Evolutionary conservation across 306 rosid species (phyloP).

Genomic region (Prunus mume): DNA sequence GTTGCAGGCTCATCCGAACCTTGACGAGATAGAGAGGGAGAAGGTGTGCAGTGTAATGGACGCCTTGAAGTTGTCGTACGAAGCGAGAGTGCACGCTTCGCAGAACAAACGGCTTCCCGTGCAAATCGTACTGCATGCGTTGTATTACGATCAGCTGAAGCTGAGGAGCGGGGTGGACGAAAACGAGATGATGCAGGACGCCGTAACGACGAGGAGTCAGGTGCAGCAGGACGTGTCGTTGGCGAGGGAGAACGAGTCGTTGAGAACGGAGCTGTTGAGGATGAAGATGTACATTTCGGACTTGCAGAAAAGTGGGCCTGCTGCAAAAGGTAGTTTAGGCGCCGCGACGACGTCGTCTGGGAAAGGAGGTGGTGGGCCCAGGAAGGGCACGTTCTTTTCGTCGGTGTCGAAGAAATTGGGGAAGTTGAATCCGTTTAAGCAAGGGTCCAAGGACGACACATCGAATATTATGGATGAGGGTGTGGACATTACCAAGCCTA

Average conservation of each 20-base stretch:
- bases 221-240: conserved; percentile 72
- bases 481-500: conserved; percentile 63
- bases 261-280: conserved; percentile 59
- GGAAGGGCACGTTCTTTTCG: conserved; percentile 59
- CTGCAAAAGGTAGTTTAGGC: background rate
- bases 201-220: conserved; percentile 36
- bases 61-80: conserved; percentile 64
- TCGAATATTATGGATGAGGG: conserved; percentile 43
- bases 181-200: background rate
- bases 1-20: conserved; percentile 66
- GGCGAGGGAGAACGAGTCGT: conserved; percentile 71
- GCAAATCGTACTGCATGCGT: conserved; percentile 82
- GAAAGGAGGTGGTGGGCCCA: background rate
- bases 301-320: conserved; percentile 36
- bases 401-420: conserved; percentile 68
- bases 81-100: conserved; percentile 87
- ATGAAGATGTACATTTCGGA: conserved; percentile 78
- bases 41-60: conserved; percentile 90
- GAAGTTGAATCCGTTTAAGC: conserved; percentile 73
- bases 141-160: conserved; percentile 79
- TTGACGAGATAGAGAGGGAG: conserved; percentile 84
- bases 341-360: conserved; percentile 33
- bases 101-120: conserved; percentile 85
- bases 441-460: conserved; percentile 85
- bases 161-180: conserved; percentile 63